Conservation (phyloP, 768 basidiomycete species). For the Russula vinacea region DNA sequence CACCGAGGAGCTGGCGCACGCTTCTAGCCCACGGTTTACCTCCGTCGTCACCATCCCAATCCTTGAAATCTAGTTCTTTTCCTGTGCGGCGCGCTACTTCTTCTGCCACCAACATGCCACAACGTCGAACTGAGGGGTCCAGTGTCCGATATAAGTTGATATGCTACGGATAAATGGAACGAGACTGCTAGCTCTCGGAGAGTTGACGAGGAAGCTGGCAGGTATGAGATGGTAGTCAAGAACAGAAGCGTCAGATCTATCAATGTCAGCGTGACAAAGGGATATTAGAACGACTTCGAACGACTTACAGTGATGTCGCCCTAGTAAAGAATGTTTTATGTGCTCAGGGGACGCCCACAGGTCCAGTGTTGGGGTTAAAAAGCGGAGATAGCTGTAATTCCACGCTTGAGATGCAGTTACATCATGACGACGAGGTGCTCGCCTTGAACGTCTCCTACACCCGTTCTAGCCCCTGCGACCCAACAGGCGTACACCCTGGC, state of each 20-base stretch:
- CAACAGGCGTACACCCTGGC: slow-evolving; percentile 69
- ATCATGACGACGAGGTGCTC: slow-evolving; percentile 25
- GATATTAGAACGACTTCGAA: slow-evolving; percentile 1
- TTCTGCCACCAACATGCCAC: slow-evolving; percentile 93
- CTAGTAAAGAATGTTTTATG: slow-evolving; percentile 73
- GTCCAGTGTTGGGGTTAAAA: slow-evolving; percentile 52
- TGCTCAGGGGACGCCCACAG: slow-evolving; percentile 77
- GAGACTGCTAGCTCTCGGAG: slow-evolving; percentile 50
- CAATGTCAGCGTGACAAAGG: slow-evolving; percentile 6
- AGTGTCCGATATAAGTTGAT: slow-evolving; percentile 74
- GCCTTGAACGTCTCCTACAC: slow-evolving; percentile 37
- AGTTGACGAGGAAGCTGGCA: slow-evolving; percentile 49
- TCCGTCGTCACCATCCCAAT: slow-evolving; percentile 76
- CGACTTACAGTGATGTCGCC: slow-evolving; percentile 69
- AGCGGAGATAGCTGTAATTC: slow-evolving; percentile 43
- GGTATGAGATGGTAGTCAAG: slow-evolving; percentile 59
- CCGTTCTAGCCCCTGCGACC: slow-evolving; percentile 49
- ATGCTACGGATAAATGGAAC: slow-evolving; percentile 65
- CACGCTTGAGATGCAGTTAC: slow-evolving; percentile 9
- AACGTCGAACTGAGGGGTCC: slow-evolving; percentile 70
- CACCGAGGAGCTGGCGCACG: slow-evolving; percentile 52
- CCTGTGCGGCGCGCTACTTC: slow-evolving; percentile 59
- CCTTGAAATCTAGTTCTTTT: slow-evolving; percentile 72
- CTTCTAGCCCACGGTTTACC: slow-evolving; percentile 62
- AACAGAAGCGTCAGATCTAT: slow-evolving; percentile 73